phyloP scores from a whole-genome alignment of 805 yeast genomes.

The Metschnikowia picachoensis region DNA sequence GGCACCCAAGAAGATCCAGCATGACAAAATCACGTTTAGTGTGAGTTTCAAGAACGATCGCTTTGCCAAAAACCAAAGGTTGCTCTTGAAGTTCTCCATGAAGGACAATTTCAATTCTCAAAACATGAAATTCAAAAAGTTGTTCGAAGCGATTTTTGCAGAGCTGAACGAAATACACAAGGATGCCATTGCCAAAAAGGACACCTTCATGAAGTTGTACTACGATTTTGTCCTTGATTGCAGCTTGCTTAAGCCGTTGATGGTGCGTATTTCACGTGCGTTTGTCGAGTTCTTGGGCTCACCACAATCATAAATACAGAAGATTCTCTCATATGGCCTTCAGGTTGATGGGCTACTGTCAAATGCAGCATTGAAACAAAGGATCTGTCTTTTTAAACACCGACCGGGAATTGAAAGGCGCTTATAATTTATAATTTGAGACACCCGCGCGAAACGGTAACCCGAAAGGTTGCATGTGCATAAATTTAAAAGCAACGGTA shows the following conservation, averaged over 20 bases:
- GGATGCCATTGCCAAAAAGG: slow-evolving; percentile 1
- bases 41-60: slow-evolving; percentile 28
- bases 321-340: too few species aligned
- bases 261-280: slow-evolving; percentile 29
- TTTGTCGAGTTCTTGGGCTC: slow-evolving; percentile 15
- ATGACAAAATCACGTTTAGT: slow-evolving; percentile 30
- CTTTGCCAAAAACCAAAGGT: slow-evolving; percentile 23
- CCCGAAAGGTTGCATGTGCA: too few species aligned
- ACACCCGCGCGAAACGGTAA: too few species aligned
- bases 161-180: slow-evolving; percentile 14
- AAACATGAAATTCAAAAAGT: slow-evolving; percentile 34
- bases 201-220: slow-evolving; percentile 31
- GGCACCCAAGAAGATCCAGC: slow-evolving; percentile 31
- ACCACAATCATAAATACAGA: neutral
- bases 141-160: slow-evolving; percentile 29
- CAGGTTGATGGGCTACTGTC: too few species aligned
- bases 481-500: too few species aligned
- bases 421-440: too few species aligned
- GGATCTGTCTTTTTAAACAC: too few species aligned
- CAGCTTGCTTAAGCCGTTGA: slow-evolving; percentile 25
- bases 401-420: too few species aligned
- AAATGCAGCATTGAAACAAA: too few species aligned
- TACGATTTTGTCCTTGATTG: slow-evolving; percentile 35
- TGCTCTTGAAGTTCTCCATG: slow-evolving; percentile 29
- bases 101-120: slow-evolving; percentile 35